phyloP scores from a whole-genome alignment of 306 rosid species.

The Cucurbita argyrosperma region DNA sequence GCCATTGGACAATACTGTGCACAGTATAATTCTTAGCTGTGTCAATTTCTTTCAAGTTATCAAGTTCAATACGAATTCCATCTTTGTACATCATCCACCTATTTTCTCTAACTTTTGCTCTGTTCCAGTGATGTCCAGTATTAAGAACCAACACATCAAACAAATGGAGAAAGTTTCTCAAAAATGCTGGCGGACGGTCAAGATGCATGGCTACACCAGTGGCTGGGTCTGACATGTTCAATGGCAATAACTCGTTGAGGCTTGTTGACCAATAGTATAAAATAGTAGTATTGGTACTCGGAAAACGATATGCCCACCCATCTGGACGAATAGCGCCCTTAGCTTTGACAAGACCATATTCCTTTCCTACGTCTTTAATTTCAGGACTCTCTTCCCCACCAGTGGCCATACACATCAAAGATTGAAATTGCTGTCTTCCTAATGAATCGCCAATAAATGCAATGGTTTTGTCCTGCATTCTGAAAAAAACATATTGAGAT shows the following conservation, averaged over 20 bases:
- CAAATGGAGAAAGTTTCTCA: constrained; percentile 40
- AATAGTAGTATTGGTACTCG: constrained; percentile 63
- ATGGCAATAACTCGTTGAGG: constrained; percentile 58
- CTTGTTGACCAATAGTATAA: constrained; percentile 89
- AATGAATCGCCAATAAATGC: constrained; percentile 84
- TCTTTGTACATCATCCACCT: constrained; percentile 69
- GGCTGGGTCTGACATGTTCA: constrained; percentile 30
- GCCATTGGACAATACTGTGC: constrained; percentile 51
- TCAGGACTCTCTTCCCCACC: constrained; percentile 59
- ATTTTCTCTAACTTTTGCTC: constrained; percentile 57
- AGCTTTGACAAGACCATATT: constrained; percentile 61
- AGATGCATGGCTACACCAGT: constrained; percentile 73
- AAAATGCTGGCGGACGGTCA: constrained; percentile 73
- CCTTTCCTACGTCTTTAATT: constrained; percentile 53
- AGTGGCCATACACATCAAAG: constrained; percentile 85
- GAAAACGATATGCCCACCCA: constrained; percentile 89
- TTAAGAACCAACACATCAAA: constrained; percentile 79
- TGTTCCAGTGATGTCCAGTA: constrained; percentile 95
- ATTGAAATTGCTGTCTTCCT: constrained; percentile 87
- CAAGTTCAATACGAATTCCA: constrained; percentile 46
- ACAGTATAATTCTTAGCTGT: constrained; percentile 62
- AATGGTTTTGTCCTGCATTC: constrained; percentile 84
- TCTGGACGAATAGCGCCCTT: constrained; percentile 75
- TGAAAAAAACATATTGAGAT: constrained; percentile 3
- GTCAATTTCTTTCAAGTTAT: constrained; percentile 23